Evolutionary conservation across 768 basidiomycete species (phyloP).

Genomic region (Lyophyllum atratum): DNA sequence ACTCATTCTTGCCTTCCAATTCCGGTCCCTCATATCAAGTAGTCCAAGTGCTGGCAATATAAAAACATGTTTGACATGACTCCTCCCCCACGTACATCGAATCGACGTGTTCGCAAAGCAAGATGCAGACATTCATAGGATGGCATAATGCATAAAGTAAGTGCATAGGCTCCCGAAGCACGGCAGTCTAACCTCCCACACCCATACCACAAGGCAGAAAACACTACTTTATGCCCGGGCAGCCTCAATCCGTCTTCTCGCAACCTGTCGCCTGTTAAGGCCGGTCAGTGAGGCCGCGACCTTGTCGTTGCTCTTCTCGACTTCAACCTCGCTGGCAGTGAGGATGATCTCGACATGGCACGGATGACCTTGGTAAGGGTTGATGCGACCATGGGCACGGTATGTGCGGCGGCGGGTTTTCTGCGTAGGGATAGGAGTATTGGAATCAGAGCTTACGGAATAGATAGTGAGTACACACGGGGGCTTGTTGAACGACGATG

Average conservation of each 20-base stretch:
- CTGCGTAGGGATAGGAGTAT: slow-evolving; percentile 35
- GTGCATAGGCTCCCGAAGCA: slow-evolving; percentile 22
- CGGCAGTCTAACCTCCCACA: slow-evolving; percentile 14
- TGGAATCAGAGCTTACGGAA: slow-evolving; percentile 2
- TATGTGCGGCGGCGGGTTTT: slow-evolving; percentile 99
- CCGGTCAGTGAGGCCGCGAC: slow-evolving; percentile 56
- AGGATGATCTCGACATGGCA: slow-evolving; percentile 97
- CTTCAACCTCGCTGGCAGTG: slow-evolving; percentile 73
- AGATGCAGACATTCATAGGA: slow-evolving; percentile 14
- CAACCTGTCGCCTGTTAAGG: slow-evolving; percentile 84
- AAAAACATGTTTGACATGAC: neutral
- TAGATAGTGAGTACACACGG: slow-evolving; percentile 55
- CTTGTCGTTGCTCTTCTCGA: slow-evolving; percentile 92
- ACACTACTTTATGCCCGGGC: slow-evolving; percentile 49
- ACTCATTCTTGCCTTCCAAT: too few species aligned
- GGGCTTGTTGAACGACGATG: slow-evolving; percentile 98
- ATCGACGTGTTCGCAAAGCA: slow-evolving; percentile 10
- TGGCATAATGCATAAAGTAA: slow-evolving; percentile 26
- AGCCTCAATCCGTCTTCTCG: slow-evolving; percentile 87
- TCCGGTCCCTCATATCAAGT: neutral
- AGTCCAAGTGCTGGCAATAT: neutral
- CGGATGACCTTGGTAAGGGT: slow-evolving; percentile 98
- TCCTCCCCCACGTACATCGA: neutral
- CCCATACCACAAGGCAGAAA: neutral
- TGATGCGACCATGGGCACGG: slow-evolving; percentile 97